Evolutionary conservation across 2,329 filamentous ascomycete genomes (phyloP).

Genomic region (Xylariaceae sp.): DNA sequence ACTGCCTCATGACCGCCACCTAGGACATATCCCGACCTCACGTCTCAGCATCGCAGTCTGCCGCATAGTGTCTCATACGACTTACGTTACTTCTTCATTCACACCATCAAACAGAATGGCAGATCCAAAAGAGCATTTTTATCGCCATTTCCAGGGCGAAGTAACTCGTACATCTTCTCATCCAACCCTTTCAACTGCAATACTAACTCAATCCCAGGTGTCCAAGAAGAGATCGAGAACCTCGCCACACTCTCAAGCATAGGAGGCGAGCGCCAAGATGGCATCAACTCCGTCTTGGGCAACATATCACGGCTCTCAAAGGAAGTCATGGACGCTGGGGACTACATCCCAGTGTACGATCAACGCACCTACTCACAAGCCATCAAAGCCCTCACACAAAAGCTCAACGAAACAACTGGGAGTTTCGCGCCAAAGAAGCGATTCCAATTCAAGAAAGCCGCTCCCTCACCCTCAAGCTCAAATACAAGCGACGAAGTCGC

Average conservation of each 20-base stretch:
- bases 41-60: no score
- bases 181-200: not conserved
- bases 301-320: constrained; percentile 78
- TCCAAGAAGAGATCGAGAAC: constrained; percentile 72
- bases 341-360: constrained; percentile 84
- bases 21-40: no score
- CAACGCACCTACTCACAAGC: constrained; percentile 82
- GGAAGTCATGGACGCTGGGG: constrained; percentile 79
- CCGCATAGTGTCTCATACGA: constrained; percentile 14
- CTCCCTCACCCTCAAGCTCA: constrained; percentile 51
- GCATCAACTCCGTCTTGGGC: constrained; percentile 75
- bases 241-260: constrained; percentile 61
- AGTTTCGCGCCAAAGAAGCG: constrained; percentile 71
- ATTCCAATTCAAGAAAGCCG: constrained; percentile 74
- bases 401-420: constrained; percentile 67
- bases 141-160: constrained; percentile 76
- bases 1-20: no score
- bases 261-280: constrained; percentile 75
- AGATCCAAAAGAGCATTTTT: constrained; percentile 74
- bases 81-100: constrained; percentile 28
- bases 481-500: not conserved
- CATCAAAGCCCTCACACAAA: constrained; percentile 77
- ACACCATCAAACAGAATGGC: constrained; percentile 34
- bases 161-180: constrained; percentile 42
- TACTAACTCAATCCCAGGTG: constrained; percentile 46